These are phyloP conservation scores for Auricularia sp. DNA, from an alignment of 768 basidiomycete genomes.

Conservation along the genomic window DNA sequence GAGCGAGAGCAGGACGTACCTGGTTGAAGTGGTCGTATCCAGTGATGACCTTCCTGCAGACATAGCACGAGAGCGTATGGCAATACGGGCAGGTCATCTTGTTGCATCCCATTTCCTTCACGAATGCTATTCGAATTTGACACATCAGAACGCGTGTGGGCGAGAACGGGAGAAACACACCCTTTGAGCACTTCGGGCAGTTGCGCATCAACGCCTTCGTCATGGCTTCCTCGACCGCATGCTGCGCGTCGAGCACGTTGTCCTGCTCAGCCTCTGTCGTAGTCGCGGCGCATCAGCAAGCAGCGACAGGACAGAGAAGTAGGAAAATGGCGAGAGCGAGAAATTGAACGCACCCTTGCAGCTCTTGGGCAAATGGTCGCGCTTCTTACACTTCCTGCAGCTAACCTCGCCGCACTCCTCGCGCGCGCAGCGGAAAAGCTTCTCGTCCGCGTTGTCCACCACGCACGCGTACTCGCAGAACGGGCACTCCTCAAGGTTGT, in stretches of 20 bases:
- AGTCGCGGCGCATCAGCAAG: conserved; percentile 24
- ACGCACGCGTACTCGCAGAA: conserved; percentile 81
- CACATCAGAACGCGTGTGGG: not conserved
- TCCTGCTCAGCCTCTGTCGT: conserved; percentile 52
- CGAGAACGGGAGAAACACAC: conserved; percentile 28
- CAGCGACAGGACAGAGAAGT: too few species aligned
- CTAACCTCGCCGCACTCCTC: conserved; percentile 65
- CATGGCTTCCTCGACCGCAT: conserved; percentile 89
- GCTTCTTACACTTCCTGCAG: conserved; percentile 72
- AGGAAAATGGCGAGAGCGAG: too few species aligned
- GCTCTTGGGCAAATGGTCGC: conserved; percentile 76
- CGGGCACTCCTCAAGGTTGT: conserved; percentile 81
- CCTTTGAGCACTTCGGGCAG: conserved; percentile 79
- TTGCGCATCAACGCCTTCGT: conserved; percentile 77
- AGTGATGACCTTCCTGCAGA: conserved; percentile 61
- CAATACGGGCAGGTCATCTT: conserved; percentile 82
- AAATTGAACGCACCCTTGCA: conserved; percentile 39
- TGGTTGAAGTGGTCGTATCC: conserved; percentile 73
- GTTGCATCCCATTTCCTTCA: conserved; percentile 85
- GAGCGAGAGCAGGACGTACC: conserved; percentile 20
- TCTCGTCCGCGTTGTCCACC: conserved; percentile 60
- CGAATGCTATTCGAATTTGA: conserved; percentile 43
- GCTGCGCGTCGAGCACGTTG: conserved; percentile 60
- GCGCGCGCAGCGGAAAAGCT: conserved; percentile 48
- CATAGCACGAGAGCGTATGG: conserved; percentile 66